These are phyloP conservation scores for Amanita brunnescens DNA, from an alignment of 768 basidiomycete species.

Conservation along the genomic window DNA sequence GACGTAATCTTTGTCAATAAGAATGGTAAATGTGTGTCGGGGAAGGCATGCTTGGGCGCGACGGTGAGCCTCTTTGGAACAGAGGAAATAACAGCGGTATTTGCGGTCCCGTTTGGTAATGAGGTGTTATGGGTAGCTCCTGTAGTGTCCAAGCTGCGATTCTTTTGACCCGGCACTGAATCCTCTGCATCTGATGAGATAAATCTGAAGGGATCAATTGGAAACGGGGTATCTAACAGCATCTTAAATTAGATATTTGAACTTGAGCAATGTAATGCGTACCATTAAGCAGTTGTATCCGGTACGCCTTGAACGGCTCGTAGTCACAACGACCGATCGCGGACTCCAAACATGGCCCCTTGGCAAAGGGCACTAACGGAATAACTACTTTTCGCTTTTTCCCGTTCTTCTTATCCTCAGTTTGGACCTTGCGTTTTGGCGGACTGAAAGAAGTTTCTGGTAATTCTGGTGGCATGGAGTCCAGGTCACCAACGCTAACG, in stretches of 20 bases:
- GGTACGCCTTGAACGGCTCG: slow-evolving; percentile 64
- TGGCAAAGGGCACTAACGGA: slow-evolving; percentile 71
- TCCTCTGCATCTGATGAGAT: slow-evolving; percentile 42
- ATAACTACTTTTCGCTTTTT: slow-evolving; percentile 75
- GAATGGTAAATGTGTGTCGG: slow-evolving; percentile 50
- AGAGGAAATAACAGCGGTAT: slow-evolving; percentile 12
- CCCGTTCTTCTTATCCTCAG: slow-evolving; percentile 34
- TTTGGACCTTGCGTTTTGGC: slow-evolving; percentile 62
- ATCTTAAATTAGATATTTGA: slow-evolving; percentile 3
- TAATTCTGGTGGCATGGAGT: slow-evolving; percentile 26
- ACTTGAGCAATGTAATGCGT: slow-evolving; percentile 5
- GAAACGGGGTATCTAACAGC: slow-evolving; percentile 54
- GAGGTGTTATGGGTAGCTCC: slow-evolving; percentile 27
- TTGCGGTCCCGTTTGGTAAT: slow-evolving; percentile 30
- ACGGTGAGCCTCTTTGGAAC: slow-evolving; percentile 23
- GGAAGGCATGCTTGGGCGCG: slow-evolving; percentile 54
- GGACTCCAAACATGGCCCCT: slow-evolving; percentile 78
- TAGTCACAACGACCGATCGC: slow-evolving; percentile 57
- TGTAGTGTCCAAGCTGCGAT: slow-evolving; percentile 12
- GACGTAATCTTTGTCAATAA: slow-evolving; percentile 56
- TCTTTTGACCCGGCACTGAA: slow-evolving; percentile 20
- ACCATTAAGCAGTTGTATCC: slow-evolving; percentile 84
- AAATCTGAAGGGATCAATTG: slow-evolving; percentile 74
- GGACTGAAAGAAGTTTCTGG: slow-evolving; percentile 16
- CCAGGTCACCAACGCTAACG: slow-evolving; percentile 31